Evolutionary conservation across 2,329 filamentous ascomycete species (phyloP), one percentile per base, ranked within the genome.

Genomic region (Elsinoe arachidis): DNA sequence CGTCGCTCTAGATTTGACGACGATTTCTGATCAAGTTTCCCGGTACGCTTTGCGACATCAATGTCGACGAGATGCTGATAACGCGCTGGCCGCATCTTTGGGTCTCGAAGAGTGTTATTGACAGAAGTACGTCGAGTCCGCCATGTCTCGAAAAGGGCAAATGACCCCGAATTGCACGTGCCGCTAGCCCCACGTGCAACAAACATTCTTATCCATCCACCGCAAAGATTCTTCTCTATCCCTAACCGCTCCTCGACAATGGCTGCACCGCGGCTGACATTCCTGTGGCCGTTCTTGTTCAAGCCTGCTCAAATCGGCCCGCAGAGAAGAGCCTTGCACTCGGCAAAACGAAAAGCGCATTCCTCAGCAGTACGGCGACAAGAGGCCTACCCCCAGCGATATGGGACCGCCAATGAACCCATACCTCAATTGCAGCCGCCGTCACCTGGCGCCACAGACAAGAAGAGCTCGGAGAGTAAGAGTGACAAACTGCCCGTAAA

Each of bases 351-450:
- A 57, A 64, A 66, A 34, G 66, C 71, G 33, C 65, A 70, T 47
- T 63, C 70, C 33, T 67, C 69, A 11, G 34, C 67, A 52, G 66
- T 63, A 43, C 66, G 63, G 46, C 68, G 63, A 64, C 69, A 57
- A 59, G 64, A 63, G 59, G 60, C 56, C 12, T 61, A 62, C 15
- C 61, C 62, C 9, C 69, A 74, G 57, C 72, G 76, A 38, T 78
- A 78, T 67, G 76, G 76, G 23, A 73, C 71, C 12, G 75, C 76
- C 1, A 75, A 76, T 47, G 72, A 77, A 61, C 75, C 75, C 2
- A 69, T 71, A 5, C 69, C 72, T 0, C 69, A 75, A 58, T 64
- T 74, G 4, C 61, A 61, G 56, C 21, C 39, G 9, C 37, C 26
- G 11, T 17, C 49, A 5, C 12, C 49, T n/a, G 34, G n/a, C 23